Conservation (phyloP, 2,329 filamentous ascomycete genomes). For the Phoma sp. region DNA sequence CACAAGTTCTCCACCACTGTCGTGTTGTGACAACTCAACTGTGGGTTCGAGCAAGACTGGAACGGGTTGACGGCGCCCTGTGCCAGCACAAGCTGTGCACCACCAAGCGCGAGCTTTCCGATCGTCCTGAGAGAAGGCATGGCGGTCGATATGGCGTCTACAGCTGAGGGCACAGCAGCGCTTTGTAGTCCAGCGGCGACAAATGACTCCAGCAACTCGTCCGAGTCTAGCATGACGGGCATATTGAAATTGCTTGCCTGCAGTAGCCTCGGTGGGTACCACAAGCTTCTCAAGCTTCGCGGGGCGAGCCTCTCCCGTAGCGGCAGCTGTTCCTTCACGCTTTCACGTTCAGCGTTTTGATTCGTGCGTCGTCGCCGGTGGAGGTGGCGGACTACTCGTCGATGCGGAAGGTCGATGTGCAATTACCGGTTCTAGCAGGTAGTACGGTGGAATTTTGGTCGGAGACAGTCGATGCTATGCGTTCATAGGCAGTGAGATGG, state of each 20-base stretch:
- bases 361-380: constrained; percentile 22
- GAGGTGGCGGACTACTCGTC: constrained; percentile 13
- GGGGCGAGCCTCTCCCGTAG: constrained; percentile 35
- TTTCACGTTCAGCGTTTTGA: constrained; percentile 25
- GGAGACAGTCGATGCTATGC: neutral
- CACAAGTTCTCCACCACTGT: constrained; percentile 69
- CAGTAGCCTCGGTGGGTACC: constrained; percentile 7
- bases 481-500: constrained; percentile 8
- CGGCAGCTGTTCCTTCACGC: constrained; percentile 31
- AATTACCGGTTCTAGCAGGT: constrained; percentile 10
- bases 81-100: constrained; percentile 31
- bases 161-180: constrained; percentile 21
- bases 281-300: constrained; percentile 37
- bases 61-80: constrained; percentile 20
- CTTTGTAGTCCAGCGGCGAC: constrained; percentile 34
- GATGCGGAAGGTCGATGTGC: constrained; percentile 30
- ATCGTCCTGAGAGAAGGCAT: constrained; percentile 47
- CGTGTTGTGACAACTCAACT: constrained; percentile 69
- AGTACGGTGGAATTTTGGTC: constrained; percentile 4
- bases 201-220: constrained; percentile 16
- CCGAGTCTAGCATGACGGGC: constrained; percentile 34
- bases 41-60: constrained; percentile 46
- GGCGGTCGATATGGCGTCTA: constrained; percentile 33
- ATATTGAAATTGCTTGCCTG: constrained; percentile 14
- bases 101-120: constrained; percentile 45